These are phyloP conservation scores for Fagopyrum esculentum DNA, from an alignment of 148 eudicot species.

Conservation along the genomic window DNA sequence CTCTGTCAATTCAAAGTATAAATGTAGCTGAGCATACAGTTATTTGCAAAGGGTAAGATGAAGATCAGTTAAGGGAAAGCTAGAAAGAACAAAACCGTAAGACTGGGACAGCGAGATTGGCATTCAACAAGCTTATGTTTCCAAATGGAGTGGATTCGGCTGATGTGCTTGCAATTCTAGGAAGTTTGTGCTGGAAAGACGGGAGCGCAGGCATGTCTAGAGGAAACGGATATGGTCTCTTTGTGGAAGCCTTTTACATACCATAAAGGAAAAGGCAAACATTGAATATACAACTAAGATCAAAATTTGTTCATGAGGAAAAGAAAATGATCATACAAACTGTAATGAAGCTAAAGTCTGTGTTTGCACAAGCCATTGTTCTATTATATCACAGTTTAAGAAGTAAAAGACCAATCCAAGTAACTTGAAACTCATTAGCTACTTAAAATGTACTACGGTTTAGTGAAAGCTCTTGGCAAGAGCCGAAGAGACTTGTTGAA, in stretches of 20 bases:
- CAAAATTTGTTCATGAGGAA: neutral
- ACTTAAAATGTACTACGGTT: neutral
- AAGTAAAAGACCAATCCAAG: neutral
- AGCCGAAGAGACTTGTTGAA: neutral
- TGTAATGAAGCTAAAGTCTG: neutral
- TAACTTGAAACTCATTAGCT: neutral
- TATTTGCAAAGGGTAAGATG: neutral
- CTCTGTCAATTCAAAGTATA: conserved; percentile 27
- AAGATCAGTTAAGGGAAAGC: neutral
- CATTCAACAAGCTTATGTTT: conserved; percentile 9
- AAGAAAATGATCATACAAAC: neutral
- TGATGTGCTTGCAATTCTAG: conserved; percentile 8
- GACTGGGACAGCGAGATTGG: neutral
- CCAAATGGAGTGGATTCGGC: conserved; percentile 11
- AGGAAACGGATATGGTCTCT: conserved; percentile 11
- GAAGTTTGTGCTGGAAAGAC: neutral
- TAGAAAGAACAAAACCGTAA: neutral
- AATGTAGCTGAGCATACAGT: conserved; percentile 8
- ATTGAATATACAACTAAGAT: no score
- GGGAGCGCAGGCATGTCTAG: conserved; percentile 1
- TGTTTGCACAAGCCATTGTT: no score
- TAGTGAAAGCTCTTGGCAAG: neutral
- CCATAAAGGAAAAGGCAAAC: neutral
- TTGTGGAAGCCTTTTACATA: conserved; percentile 2
- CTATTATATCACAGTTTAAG: neutral